Evolutionary conservation across 1,139 yeast species (phyloP).

Genomic region (Barnettozyma hawaiiensis): DNA sequence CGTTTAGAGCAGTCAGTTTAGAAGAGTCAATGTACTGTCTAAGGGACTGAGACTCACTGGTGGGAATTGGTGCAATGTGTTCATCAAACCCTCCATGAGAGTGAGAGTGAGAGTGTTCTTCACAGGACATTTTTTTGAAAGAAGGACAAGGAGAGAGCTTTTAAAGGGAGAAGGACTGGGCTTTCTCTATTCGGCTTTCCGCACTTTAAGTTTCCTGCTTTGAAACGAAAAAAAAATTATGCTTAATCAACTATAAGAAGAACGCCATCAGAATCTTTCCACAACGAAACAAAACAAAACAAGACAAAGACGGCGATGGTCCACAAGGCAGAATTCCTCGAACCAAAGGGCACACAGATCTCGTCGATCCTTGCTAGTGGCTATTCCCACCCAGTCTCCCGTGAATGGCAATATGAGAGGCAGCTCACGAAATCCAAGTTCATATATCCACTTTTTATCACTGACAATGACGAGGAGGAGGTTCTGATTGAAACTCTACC

Average conservation of each 20-base stretch:
- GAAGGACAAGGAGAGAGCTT: no score
- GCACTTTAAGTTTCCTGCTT: no score
- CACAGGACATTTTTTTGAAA: constrained; percentile 1
- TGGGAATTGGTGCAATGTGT: constrained; percentile 65
- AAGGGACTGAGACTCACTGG: constrained; percentile 65
- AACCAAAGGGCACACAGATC: constrained; percentile 51
- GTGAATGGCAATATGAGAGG: constrained; percentile 89
- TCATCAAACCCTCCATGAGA: constrained; percentile 27
- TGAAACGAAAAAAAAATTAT: no score
- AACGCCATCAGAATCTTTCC: no score
- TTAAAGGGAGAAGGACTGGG: no score
- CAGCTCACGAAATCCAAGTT: constrained; percentile 84
- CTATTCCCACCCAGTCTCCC: constrained; percentile 80
- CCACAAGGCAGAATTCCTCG: constrained; percentile 66
- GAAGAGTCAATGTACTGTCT: constrained; percentile 54
- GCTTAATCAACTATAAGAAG: no score
- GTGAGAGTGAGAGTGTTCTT: constrained; percentile 24
- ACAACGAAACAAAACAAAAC: no score
- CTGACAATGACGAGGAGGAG: constrained; percentile 81
- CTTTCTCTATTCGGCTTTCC: no score
- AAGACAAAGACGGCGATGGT: no score
- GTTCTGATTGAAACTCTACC: constrained; percentile 72
- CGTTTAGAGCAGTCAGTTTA: constrained; percentile 61
- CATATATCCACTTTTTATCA: constrained; percentile 84
- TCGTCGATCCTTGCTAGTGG: constrained; percentile 91